Conservation (phyloP, 495 filamentous ascomycete genomes). For the Penicillium macrosclerotiorum region DNA sequence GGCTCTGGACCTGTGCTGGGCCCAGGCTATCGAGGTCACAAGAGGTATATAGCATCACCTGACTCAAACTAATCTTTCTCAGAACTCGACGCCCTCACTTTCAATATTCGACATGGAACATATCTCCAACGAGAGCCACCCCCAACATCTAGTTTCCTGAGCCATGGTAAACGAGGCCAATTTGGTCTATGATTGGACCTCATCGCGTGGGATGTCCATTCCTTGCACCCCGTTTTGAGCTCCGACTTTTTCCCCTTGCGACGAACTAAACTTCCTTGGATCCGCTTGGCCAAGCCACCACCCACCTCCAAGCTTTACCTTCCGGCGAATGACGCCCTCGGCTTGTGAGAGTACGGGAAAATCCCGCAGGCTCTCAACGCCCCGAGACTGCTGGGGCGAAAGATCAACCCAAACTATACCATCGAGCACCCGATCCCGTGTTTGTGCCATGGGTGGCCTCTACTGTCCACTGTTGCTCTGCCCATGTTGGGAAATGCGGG, state of each 20-base stretch:
- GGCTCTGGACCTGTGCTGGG: too few relatives aligned
- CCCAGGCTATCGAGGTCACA: too few relatives aligned
- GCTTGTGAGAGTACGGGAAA: constrained; percentile 10
- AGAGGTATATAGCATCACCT: not conserved
- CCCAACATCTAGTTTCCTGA: not conserved
- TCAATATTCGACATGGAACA: not conserved
- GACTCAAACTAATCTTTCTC: not conserved
- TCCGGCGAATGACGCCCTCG: constrained; percentile 18
- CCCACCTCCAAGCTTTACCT: constrained; percentile 1
- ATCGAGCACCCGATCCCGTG: constrained; percentile 9
- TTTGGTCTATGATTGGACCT: not conserved
- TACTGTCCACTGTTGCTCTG: not conserved
- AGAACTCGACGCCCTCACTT: not conserved
- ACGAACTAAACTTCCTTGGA: not conserved
- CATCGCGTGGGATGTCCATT: not conserved
- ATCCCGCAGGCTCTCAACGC: constrained; percentile 12
- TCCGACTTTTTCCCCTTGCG: not conserved
- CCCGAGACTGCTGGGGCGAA: not conserved
- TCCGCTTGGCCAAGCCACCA: constrained; percentile 7
- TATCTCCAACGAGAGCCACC: not conserved
- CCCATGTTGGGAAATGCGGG: constrained; percentile 2
- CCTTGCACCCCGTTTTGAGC: not conserved
- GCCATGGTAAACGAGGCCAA: not conserved
- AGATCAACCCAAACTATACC: not conserved
- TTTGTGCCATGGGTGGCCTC: not conserved